Conservation (phyloP, 2,329 filamentous ascomycete species). For the Nigrograna mackinnonii region DNA sequence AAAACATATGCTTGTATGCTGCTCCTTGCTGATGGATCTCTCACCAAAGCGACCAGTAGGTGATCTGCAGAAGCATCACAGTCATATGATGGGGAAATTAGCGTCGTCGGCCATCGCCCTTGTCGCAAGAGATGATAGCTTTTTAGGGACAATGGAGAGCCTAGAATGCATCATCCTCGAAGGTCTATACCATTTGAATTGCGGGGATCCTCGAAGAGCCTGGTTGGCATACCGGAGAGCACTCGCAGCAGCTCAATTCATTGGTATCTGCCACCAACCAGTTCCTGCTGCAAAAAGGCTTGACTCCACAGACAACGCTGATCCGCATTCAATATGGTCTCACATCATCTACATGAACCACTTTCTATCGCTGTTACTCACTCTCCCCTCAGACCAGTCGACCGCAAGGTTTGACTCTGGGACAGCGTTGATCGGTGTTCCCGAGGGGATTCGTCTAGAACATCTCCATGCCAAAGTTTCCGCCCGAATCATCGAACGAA, state of each 20-base stretch:
- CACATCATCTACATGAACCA: conserved; percentile 44
- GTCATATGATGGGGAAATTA: no score
- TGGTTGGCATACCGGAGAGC: conserved; percentile 46
- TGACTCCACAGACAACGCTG: conserved; percentile 4
- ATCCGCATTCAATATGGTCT: conserved; percentile 43
- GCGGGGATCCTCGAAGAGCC: conserved; percentile 45
- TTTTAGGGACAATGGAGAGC: no score
- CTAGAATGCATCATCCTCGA: conserved; percentile 49
- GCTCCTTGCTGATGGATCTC: no score
- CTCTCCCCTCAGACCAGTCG: conserved; percentile 31
- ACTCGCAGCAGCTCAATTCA: conserved; percentile 45
- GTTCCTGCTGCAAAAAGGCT: conserved; percentile 6
- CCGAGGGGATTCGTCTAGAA: conserved; percentile 36
- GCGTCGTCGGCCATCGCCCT: no score
- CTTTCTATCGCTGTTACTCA: conserved; percentile 45
- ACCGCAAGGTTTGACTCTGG: conserved; percentile 6
- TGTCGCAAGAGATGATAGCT: no score
- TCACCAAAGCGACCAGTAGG: no score
- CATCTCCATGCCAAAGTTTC: conserved; percentile 37
- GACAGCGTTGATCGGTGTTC: no score
- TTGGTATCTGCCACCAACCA: conserved; percentile 40
- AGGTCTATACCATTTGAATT: conserved; percentile 40
- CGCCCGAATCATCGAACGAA: conserved; percentile 44
- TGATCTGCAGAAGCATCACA: no score
- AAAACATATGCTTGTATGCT: no score